phyloP scores from a whole-genome alignment of 1,284 basidiomycete species.

The Ceratobasidium sp. region DNA sequence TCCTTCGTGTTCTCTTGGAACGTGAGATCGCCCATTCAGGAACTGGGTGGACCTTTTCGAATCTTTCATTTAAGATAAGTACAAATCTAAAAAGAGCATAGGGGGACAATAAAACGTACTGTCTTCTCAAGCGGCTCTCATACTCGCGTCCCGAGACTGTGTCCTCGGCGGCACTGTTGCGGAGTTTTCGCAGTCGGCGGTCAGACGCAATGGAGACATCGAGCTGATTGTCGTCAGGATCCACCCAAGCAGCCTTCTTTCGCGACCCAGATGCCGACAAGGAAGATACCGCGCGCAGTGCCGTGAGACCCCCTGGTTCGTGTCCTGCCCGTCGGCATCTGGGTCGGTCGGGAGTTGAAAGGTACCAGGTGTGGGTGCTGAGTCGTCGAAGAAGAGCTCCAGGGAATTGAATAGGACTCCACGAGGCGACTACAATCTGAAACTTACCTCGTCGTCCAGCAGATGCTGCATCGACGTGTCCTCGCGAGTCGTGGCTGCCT shows the following conservation, averaged over 20 bases:
- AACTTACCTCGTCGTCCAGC: slow-evolving; percentile 69
- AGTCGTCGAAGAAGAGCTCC: slow-evolving; percentile 75
- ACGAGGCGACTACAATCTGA: slow-evolving; percentile 35
- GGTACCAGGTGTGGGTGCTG: slow-evolving; percentile 46
- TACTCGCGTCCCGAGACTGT: slow-evolving; percentile 82
- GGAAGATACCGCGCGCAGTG: slow-evolving; percentile 44
- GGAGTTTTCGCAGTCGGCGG: slow-evolving; percentile 83
- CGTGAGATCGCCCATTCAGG: slow-evolving; percentile 82
- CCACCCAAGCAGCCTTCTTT: slow-evolving; percentile 74
- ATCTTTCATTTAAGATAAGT: slow-evolving; percentile 48
- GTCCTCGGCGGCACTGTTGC: slow-evolving; percentile 76
- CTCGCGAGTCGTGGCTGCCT: slow-evolving; percentile 47
- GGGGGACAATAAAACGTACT: slow-evolving; percentile 58
- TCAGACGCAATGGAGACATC: slow-evolving; percentile 69
- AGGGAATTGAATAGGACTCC: slow-evolving; percentile 39
- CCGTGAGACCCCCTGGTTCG: slow-evolving; percentile 38
- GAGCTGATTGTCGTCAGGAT: slow-evolving; percentile 77
- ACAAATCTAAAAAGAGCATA: slow-evolving; percentile 7
- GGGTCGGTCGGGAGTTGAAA: slow-evolving; percentile 46
- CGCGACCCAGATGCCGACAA: slow-evolving; percentile 39
- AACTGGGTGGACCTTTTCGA: slow-evolving; percentile 87
- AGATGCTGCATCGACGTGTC: slow-evolving; percentile 65
- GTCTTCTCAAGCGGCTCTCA: slow-evolving; percentile 81
- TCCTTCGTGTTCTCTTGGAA: slow-evolving; percentile 49
- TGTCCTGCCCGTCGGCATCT: slow-evolving; percentile 48